These are phyloP conservation scores for Suillus subalutaceus DNA, from an alignment of 768 basidiomycete species.

Conservation along the genomic window DNA sequence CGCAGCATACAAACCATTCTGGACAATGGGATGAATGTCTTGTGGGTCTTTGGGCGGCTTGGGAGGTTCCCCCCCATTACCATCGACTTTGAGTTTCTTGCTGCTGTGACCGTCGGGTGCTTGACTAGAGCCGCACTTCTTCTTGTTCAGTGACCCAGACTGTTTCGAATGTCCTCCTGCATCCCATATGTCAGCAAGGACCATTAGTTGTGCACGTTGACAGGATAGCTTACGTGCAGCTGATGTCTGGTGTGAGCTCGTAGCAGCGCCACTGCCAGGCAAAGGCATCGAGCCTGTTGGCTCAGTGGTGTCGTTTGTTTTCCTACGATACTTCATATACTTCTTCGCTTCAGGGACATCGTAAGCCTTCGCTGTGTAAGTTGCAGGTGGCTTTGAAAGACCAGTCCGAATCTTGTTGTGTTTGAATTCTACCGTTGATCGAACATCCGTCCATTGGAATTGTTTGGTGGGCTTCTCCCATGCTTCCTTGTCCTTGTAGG, in stretches of 20 bases:
- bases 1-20: slow-evolving; percentile 5
- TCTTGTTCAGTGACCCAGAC: neutral
- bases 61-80: neutral
- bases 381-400: neutral
- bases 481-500: neutral
- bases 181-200: neutral
- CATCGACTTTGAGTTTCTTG: neutral
- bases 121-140: neutral
- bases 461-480: neutral
- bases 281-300: neutral
- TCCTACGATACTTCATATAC: neutral
- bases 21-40: neutral
- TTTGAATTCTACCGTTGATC: slow-evolving; percentile 4
- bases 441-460: neutral
- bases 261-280: neutral
- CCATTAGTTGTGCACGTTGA: neutral
- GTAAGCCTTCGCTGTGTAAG: neutral
- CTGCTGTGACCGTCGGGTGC: neutral
- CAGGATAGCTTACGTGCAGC: neutral
- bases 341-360: neutral
- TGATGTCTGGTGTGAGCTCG: neutral
- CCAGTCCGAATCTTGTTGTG: neutral
- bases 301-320: neutral
- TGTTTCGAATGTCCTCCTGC: neutral
- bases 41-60: neutral